Evolutionary conservation across 1,284 basidiomycete species (phyloP), one percentile per base, ranked within the genome.

Genomic region (Ganoderma resinaceum): DNA sequence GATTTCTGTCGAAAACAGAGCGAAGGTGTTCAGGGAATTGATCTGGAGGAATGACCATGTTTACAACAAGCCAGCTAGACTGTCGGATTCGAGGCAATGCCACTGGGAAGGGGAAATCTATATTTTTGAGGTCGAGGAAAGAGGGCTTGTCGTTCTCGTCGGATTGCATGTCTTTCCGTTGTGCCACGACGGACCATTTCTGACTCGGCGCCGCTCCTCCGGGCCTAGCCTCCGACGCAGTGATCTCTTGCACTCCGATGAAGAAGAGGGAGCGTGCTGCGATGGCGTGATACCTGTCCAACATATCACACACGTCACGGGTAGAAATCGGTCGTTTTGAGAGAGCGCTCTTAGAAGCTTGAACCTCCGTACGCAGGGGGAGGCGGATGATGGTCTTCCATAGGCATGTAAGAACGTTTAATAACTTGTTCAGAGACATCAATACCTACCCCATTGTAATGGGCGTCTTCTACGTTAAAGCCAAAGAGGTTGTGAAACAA

Each of bases 311-410:
- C 43, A 76, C 62, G 11, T 66, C 65, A 23, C 33, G 2, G 18
- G 52, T 55, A 3, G 65, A 49, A 9, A 71, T 12, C 14, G 65
- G n/a, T 9, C 33, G 31, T 0, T 53, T 61, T 14, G 62, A 71
- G 18, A 72, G 68, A 59, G 29, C 20, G 59, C 70, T 76, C 18
- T 38, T 59, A 14, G 12, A 43, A 43, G 65, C 69, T 62, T 70
- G 66, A 14, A 26, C 4, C 18, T 23, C 33, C 23, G 64, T 69
- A 11, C 84, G 77, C 23, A 86, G 74, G 11, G 85, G 82, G 46
- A 87, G 77, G n/a, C 83, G 75, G 65, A 87, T 86, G 18, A 87
- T 66, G 3, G 86, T 87, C 86, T 87, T 49, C 42, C 23, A 2
- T 31, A 6, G 16, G 33, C 31, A 52, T 29, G 49, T 52, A 8